Evolutionary conservation across 108 stramenopile species (phyloP), one percentile per base, ranked within the genome.

Genomic region (Nitzschia inconspicua): DNA sequence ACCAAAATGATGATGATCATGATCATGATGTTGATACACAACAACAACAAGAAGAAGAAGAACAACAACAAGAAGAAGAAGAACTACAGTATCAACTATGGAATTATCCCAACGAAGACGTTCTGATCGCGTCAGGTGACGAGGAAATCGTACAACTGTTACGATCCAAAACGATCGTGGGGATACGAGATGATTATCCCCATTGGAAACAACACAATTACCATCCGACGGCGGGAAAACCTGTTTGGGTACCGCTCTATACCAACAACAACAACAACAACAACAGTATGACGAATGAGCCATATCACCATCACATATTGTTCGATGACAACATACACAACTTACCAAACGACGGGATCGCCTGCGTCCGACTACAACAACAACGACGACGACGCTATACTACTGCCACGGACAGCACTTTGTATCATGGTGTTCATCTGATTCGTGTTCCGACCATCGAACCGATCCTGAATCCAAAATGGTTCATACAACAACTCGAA

Each of bases 321-420:
- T 76, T 94, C 60, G 93, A 94, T 68, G 93, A 94, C 68, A 90
- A 94, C 56, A 94, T 94, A 57, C 87, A 87, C 57, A 85, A 88
- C 57, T 65, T 84, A 49, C 66, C 63, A 0, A 36, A 67, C 16
- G 85, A 94, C 68, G 73, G 85, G 20, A 88, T 88, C 34, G 88
- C 85, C 8, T 81, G 83, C 35, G 66, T 90, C 32, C 86, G 91
- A 28, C 36, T 73, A 20, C 72, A 77, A 44, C 20, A 47, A n/a
- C 20, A 19, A 11, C 18, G 20, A 42, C 13, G n/a, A 42, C 10
- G 4, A 60, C 10, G 77, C 52, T 77, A 80, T 57, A 62, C 52
- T 67, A 52, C 60, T 39, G 82, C 74, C 25, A 11, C 64, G 0
- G 75, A 70, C 13, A 78, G 70, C 16, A 31, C 51, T 19, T 26